phyloP scores from a whole-genome alignment of 1,284 basidiomycete genomes.

The Marasmius sp. region DNA sequence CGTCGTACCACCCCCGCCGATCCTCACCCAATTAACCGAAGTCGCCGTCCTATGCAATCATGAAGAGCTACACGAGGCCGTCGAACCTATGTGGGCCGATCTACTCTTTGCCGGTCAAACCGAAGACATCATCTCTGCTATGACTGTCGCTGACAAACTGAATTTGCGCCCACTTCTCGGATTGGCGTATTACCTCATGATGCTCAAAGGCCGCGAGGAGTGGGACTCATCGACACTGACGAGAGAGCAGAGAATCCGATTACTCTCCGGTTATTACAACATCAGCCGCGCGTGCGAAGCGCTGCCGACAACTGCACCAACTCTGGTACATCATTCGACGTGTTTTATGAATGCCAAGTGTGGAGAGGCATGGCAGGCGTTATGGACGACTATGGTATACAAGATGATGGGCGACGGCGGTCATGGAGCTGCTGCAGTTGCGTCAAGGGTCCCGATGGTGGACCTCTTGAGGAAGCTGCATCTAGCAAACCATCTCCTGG shows the following conservation, averaged over 20 bases:
- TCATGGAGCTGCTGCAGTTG: background rate
- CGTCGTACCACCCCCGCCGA: constrained; percentile 4
- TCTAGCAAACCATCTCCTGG: constrained; percentile 13
- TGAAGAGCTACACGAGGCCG: constrained; percentile 14
- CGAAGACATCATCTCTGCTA: constrained; percentile 13
- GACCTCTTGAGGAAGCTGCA: constrained; percentile 13
- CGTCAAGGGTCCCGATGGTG: constrained; percentile 10
- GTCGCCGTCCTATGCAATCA: constrained; percentile 15
- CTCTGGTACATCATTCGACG: constrained; percentile 8
- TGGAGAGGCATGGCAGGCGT: constrained; percentile 11
- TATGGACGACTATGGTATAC: constrained; percentile 9
- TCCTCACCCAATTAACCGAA: constrained; percentile 17
- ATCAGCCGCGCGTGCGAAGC: constrained; percentile 13
- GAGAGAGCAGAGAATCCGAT: constrained; percentile 11
- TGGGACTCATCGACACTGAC: constrained; percentile 9
- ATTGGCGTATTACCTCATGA: constrained; percentile 14
- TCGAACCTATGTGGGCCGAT: constrained; percentile 14
- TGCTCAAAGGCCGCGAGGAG: constrained; percentile 14
- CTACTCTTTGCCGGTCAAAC: constrained; percentile 14
- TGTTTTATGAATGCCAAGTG: constrained; percentile 10
- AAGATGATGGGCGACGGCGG: constrained; percentile 7
- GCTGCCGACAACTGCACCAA: constrained; percentile 8
- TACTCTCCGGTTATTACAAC: constrained; percentile 14
- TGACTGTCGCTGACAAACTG: constrained; percentile 11
- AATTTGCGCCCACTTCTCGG: constrained; percentile 11